Conservation (phyloP, 1,284 basidiomycete genomes). For the Gomphus bonarii region DNA sequence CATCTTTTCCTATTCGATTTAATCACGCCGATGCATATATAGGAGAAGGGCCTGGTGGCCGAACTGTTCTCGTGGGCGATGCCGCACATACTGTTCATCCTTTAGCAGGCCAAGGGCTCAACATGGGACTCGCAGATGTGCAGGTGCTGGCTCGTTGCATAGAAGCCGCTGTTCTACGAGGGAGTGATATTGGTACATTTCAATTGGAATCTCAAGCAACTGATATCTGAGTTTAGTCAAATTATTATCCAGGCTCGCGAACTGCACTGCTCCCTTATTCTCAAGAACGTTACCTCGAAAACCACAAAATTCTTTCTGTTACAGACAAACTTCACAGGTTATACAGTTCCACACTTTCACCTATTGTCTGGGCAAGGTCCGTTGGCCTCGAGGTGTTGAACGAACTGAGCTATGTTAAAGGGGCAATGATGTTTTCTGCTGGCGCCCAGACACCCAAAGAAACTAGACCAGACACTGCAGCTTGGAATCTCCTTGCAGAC, state of each 20-base stretch:
- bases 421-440: slow-evolving; percentile 72
- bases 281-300: slow-evolving; percentile 71
- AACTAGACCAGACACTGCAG: slow-evolving; percentile 9
- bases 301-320: slow-evolving; percentile 76
- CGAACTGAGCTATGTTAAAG: slow-evolving; percentile 76
- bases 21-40: slow-evolving; percentile 86
- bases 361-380: slow-evolving; percentile 78
- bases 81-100: slow-evolving; percentile 95
- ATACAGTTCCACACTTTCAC: slow-evolving; percentile 55
- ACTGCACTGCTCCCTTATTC: slow-evolving; percentile 71
- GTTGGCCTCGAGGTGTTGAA: slow-evolving; percentile 87
- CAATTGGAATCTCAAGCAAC: background rate
- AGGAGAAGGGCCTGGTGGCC: slow-evolving; percentile 51
- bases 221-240: background rate
- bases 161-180: slow-evolving; percentile 41
- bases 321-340: slow-evolving; percentile 86
- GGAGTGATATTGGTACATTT: slow-evolving; percentile 67
- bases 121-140: slow-evolving; percentile 86
- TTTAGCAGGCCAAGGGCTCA: slow-evolving; percentile 94
- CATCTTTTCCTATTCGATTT: slow-evolving; percentile 85
- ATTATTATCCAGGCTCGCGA: slow-evolving; percentile 47
- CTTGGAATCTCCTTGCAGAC: slow-evolving; percentile 25
- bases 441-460: slow-evolving; percentile 32
- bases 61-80: slow-evolving; percentile 90
- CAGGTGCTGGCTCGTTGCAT: slow-evolving; percentile 60